Conservation (phyloP, 2,329 filamentous ascomycete genomes). For the Chaetomiaceae sp. region DNA sequence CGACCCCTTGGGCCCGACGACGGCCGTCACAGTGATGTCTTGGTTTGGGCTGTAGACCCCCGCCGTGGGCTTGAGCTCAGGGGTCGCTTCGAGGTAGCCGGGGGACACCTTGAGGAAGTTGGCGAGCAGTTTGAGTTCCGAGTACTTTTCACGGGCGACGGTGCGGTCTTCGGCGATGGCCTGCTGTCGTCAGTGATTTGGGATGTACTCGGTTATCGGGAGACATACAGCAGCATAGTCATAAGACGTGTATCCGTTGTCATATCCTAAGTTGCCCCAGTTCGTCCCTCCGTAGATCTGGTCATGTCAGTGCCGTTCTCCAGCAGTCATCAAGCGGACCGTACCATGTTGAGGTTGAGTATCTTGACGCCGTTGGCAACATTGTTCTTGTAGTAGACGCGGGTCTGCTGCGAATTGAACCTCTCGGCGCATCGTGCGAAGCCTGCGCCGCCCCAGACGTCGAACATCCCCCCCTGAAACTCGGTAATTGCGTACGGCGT, state of each 20-base stretch:
- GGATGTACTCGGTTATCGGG: no score
- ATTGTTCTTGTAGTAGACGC: constrained; percentile 76
- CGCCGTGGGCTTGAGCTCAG: constrained; percentile 44
- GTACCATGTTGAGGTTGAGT: constrained; percentile 71
- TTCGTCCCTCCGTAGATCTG: constrained; percentile 73
- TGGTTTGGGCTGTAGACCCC: constrained; percentile 50
- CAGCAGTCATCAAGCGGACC: neutral
- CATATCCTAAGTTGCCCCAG: constrained; percentile 74
- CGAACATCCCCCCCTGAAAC: constrained; percentile 64
- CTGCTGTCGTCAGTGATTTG: constrained; percentile 6
- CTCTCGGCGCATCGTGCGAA: constrained; percentile 63
- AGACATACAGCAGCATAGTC: constrained; percentile 47
- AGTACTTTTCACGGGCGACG: constrained; percentile 70
- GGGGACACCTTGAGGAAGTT: constrained; percentile 72
- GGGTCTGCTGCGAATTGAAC: constrained; percentile 67
- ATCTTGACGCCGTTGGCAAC: constrained; percentile 63
- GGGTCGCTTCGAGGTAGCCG: constrained; percentile 58
- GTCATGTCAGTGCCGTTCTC: neutral
- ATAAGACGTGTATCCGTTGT: constrained; percentile 58
- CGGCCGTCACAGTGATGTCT: constrained; percentile 56
- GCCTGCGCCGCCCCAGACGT: constrained; percentile 69
- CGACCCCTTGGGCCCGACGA: constrained; percentile 48
- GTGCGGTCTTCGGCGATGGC: constrained; percentile 66
- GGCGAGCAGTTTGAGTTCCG: constrained; percentile 70
- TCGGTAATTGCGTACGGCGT: constrained; percentile 62